Evolutionary conservation across 176 grass and related monocot genomes (phyloP), one percentile per base, ranked within the genome.

Genomic region (Ensete glaucum): DNA sequence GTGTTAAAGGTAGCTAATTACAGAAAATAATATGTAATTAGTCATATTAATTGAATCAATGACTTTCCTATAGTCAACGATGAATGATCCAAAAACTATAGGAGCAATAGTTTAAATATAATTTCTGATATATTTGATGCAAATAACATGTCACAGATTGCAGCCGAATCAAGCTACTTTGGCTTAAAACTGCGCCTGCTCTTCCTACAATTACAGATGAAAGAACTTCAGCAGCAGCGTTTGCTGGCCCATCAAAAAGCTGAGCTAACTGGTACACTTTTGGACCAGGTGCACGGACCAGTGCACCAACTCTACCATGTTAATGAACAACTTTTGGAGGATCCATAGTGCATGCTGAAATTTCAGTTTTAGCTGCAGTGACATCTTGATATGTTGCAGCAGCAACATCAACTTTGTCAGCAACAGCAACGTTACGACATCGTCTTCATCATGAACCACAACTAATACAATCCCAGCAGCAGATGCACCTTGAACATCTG

Each of bases 401-500:
- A 68, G 65, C 65, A 67, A 3, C 81, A 62, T 34, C 74, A 92
- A 52, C 89, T 91, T 6, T 89, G 90, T 54, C 88, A 84, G 69
- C 84, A 83, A 29, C 75, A 86, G 9, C 82, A 91, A 66, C 69
- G 49, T n/a, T 89, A 49, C 87, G 85, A 55, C 88, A 88, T 16
- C 83, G 88, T 19, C 64, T 20, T 14, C 49, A 52, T 8, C 69
- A 72, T 15, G 34, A 72, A 21, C 69, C 14, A 11, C 69, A 71
- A 29, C 68, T 20, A 20, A 88, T 90, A 6, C 81, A 92, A 8
- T 85, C 80, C 1, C 87, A 95, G 22, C 87, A 93, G 19, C 88
- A 96, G n/a, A 76, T 94, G 66, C 75, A 94, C 72, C 76, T 99
- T 0, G 90, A 99, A 74, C 88, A 94, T 77, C 85, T 99, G 80